These are phyloP conservation scores for Pythium dissotocum DNA, from an alignment of 352 stramenopile species.

Conservation along the genomic window DNA sequence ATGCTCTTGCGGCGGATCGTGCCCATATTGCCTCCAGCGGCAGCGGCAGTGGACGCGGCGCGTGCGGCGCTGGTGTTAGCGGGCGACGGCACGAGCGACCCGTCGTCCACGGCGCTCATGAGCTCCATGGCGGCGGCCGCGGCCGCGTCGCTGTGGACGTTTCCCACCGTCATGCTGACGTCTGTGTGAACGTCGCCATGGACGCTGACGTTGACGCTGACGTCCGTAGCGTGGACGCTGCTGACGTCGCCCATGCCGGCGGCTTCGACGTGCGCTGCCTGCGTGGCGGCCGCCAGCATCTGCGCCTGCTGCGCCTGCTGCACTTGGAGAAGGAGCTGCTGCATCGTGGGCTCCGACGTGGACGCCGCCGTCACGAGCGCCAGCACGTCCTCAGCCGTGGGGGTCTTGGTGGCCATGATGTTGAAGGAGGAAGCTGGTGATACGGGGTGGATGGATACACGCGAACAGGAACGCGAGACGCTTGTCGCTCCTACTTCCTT, in stretches of 20 bases:
- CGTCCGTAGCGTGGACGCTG: neutral
- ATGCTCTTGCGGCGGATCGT: constrained; percentile 73
- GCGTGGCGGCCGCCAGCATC: constrained; percentile 9
- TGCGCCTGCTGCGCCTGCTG: constrained; percentile 41
- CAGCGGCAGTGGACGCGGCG: neutral
- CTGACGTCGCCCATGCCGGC: constrained; percentile 28
- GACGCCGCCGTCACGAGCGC: constrained; percentile 48
- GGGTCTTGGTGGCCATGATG: constrained; percentile 44
- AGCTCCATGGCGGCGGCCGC: constrained; percentile 23
- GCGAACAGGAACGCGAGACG: too few species aligned
- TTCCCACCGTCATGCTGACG: neutral
- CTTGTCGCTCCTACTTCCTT: constrained; percentile 17
- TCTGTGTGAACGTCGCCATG: neutral
- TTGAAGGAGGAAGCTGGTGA: constrained; percentile 8
- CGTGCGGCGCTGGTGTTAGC: neutral
- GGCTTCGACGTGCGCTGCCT: constrained; percentile 5
- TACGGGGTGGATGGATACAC: neutral
- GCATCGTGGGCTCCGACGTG: constrained; percentile 43
- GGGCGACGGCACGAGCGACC: constrained; percentile 5
- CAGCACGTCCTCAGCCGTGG: constrained; percentile 56
- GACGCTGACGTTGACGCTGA: neutral
- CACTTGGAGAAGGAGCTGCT: constrained; percentile 63
- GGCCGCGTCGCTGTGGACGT: constrained; percentile 13
- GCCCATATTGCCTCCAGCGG: neutral
- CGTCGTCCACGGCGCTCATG: constrained; percentile 19